Conservation (phyloP, 805 yeast species). For the Ogataea trehalophila region DNA sequence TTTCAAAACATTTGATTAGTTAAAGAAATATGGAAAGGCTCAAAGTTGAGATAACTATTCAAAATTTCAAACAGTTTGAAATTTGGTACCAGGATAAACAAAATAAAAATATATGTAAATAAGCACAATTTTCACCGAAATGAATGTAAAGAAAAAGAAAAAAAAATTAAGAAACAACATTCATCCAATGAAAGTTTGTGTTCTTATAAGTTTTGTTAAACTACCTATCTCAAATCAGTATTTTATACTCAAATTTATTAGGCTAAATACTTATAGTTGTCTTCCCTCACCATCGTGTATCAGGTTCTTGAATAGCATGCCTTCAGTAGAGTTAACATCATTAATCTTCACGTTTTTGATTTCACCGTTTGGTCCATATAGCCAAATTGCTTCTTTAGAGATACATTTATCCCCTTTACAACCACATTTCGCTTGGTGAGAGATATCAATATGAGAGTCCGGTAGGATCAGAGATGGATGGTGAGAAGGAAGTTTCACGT, state of each 20-base stretch:
- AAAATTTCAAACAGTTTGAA: too few species aligned
- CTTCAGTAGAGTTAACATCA: slow-evolving; percentile 27
- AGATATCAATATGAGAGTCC: slow-evolving; percentile 26
- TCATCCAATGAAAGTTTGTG: too few species aligned
- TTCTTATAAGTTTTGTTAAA: too few species aligned
- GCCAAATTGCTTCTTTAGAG: slow-evolving; percentile 31
- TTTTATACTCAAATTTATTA: not conserved
- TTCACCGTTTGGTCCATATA: slow-evolving; percentile 33
- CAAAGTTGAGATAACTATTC: too few species aligned
- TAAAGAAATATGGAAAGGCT: too few species aligned
- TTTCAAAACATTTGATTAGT: too few species aligned
- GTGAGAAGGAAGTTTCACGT: slow-evolving; percentile 27
- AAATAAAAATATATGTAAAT: too few species aligned
- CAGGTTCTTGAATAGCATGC: slow-evolving; percentile 24
- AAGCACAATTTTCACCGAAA: too few species aligned
- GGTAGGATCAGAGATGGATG: slow-evolving; percentile 33
- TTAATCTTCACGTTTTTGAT: slow-evolving; percentile 15
- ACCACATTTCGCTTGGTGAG: slow-evolving; percentile 29
- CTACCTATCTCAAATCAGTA: not conserved
- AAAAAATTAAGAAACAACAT: too few species aligned
- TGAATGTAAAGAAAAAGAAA: too few species aligned
- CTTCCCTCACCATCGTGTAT: slow-evolving; percentile 17
- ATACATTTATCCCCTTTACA: slow-evolving; percentile 32
- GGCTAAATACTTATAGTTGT: slow-evolving; percentile 3
- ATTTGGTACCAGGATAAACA: too few species aligned